Conservation (phyloP, 1,284 basidiomycete species). For the Ganoderma lingzhi region DNA sequence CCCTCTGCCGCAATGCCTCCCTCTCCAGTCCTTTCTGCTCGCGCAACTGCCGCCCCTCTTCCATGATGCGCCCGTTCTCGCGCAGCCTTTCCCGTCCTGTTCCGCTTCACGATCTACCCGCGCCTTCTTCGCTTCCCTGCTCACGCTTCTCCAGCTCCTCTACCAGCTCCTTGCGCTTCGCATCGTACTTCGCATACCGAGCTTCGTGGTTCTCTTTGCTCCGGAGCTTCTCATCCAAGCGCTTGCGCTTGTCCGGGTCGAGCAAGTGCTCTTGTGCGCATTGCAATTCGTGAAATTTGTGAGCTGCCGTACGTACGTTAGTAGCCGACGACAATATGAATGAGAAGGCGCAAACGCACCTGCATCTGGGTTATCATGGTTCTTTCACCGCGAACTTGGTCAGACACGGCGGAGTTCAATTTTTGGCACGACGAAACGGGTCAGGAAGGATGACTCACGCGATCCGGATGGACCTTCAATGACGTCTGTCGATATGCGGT, state of each 20-base stretch:
- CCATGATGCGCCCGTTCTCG: slow-evolving; percentile 81
- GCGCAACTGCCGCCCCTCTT: slow-evolving; percentile 75
- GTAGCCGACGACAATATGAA: neutral
- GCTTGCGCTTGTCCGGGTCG: slow-evolving; percentile 83
- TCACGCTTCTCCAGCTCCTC: slow-evolving; percentile 91
- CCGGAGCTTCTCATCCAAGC: slow-evolving; percentile 82
- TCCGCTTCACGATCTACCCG: slow-evolving; percentile 62
- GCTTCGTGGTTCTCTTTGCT: slow-evolving; percentile 75
- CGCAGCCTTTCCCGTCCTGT: slow-evolving; percentile 57
- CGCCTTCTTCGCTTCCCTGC: slow-evolving; percentile 79
- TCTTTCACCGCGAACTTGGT: slow-evolving; percentile 53
- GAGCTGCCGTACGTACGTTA: slow-evolving; percentile 49
- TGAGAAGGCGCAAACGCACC: slow-evolving; percentile 47
- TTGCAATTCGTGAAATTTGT: slow-evolving; percentile 89
- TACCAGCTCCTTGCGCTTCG: slow-evolving; percentile 81
- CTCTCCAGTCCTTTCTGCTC: slow-evolving; percentile 64
- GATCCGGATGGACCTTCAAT: slow-evolving; percentile 90
- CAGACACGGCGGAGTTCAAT: slow-evolving; percentile 26
- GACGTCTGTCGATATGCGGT: slow-evolving; percentile 86
- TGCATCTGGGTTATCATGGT: slow-evolving; percentile 82
- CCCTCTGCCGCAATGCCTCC: slow-evolving; percentile 42
- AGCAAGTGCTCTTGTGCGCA: slow-evolving; percentile 89
- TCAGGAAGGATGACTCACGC: slow-evolving; percentile 56
- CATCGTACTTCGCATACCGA: slow-evolving; percentile 79
- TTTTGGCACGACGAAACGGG: slow-evolving; percentile 2